phyloP scores from a whole-genome alignment of 371 early-diverging fungal species.

The Vairimorpha apis region DNA sequence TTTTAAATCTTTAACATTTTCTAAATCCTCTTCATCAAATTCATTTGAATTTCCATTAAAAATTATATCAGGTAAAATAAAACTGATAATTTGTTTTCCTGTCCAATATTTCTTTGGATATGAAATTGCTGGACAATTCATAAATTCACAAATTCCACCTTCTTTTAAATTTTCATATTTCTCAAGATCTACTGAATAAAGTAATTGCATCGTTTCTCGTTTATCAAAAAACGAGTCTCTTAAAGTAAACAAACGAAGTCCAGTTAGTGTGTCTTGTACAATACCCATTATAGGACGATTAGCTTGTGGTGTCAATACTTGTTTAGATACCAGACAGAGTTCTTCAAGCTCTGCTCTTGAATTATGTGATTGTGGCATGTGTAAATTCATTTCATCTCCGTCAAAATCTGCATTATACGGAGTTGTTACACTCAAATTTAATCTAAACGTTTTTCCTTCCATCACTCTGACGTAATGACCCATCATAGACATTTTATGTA shows the following conservation, averaged over 20 bases:
- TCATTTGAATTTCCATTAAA: conserved; percentile 69
- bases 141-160: neutral
- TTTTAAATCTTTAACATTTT: conserved; percentile 48
- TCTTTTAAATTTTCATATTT: conserved; percentile 67
- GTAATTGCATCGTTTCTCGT: conserved; percentile 79
- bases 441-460: conserved; percentile 94
- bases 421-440: conserved; percentile 93
- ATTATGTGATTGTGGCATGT: conserved; percentile 89
- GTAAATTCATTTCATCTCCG: conserved; percentile 99
- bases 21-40: conserved; percentile 66
- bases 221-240: conserved; percentile 82
- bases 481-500: conserved; percentile 99
- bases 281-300: conserved; percentile 99
- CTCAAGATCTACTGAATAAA: conserved; percentile 67
- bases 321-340: conserved; percentile 89
- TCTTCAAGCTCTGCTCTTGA: conserved; percentile 85
- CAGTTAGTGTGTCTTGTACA: conserved; percentile 96
- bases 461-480: conserved; percentile 91
- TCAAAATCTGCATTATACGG: conserved; percentile 99
- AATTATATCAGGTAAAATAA: conserved; percentile 74
- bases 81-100: conserved; percentile 87
- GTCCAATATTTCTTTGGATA: conserved; percentile 93
- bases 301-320: conserved; percentile 92
- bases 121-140: conserved; percentile 73
- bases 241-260: conserved; percentile 84